Evolutionary conservation across 1,284 basidiomycete species (phyloP).

Genomic region (Calocybe gambosa): DNA sequence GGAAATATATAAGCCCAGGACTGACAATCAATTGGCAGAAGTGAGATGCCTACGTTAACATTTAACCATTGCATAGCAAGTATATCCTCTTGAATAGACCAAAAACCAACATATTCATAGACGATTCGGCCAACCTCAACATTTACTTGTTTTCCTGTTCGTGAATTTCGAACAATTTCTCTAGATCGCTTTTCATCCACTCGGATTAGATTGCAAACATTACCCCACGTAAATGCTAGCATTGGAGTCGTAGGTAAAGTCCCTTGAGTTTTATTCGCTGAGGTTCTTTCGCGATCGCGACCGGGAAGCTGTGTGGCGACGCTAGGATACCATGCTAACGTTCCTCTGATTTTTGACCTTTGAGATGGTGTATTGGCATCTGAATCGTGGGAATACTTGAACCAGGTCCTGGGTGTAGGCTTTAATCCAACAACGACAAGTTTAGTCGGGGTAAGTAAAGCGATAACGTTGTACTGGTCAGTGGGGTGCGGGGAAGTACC

Average conservation of each 20-base stretch:
- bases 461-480: conserved; percentile 81
- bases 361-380: conserved; percentile 36
- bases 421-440: conserved; percentile 91
- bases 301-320: conserved; percentile 23
- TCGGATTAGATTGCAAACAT: conserved; percentile 55
- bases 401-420: conserved; percentile 91
- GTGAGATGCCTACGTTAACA: conserved; percentile 56
- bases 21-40: conserved; percentile 10
- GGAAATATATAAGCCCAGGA: conserved; percentile 11
- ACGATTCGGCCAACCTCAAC: conserved; percentile 59
- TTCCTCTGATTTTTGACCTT: conserved; percentile 48
- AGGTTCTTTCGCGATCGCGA: conserved; percentile 20
- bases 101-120: conserved; percentile 51
- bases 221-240: conserved; percentile 82
- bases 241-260: conserved; percentile 42
- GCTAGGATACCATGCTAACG: conserved; percentile 77
- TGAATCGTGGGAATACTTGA: conserved; percentile 63
- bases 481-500: conserved; percentile 73
- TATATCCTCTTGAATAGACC: conserved; percentile 51
- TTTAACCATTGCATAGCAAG: conserved; percentile 73
- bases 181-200: conserved; percentile 57
- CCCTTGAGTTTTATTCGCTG: conserved; percentile 19
- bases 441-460: conserved; percentile 86
- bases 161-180: conserved; percentile 44
- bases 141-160: conserved; percentile 53